Base-by-base conservation (phyloP, 2,329 filamentous ascomycete genomes). In the Boeremia exigua region DNA sequence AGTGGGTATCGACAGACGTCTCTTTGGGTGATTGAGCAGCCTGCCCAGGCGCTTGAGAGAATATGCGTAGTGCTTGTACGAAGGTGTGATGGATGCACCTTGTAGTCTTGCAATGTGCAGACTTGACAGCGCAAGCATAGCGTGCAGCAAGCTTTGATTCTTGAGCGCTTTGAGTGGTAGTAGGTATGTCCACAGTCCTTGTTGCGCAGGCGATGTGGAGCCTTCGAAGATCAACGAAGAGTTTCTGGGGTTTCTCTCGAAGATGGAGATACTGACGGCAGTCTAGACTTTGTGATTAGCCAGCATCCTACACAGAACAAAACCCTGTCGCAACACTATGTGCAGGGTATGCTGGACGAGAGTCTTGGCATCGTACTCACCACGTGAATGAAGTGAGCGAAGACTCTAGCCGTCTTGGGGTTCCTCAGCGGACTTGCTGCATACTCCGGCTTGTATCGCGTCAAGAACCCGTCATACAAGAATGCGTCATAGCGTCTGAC, bases 41-140 rank as follows among this genome's bases (percentile, higher is more conserved):
- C 86, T 87, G 6, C 90, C 88, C 14, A 97, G 84, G 36, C 91
- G 82, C 59, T 92, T 88, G 42, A 97, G 80, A 9, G 93, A 88
- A 63, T 93, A 87, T 53, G 95, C 91, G 62, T 98, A 98, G 73
- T 99, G 95, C 68, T 95, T 93, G 69, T 95, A 85, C 0, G 93
- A 94, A 8, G 92, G 88, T 0, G 90, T 93, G 0, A 87, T 84
- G 0, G 91, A 89, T 2, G 86, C 85, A 27, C 84, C 81, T 69
- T 96, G 89, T 4, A 96, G 81, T 65, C 90, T 91, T 27, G 94
- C 89, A 67, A 97, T 93, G 68, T 98, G 94, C 37, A 97, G 78
- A 73, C 91, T 94, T 23, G 89, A 88, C 32, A 97, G 75, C 0
- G 94, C 94, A 32, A 98, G 84, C 75, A 98, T 96, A 8, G 93